Base-by-base conservation (phyloP, 768 basidiomycete genomes). In the Panus rudis region DNA sequence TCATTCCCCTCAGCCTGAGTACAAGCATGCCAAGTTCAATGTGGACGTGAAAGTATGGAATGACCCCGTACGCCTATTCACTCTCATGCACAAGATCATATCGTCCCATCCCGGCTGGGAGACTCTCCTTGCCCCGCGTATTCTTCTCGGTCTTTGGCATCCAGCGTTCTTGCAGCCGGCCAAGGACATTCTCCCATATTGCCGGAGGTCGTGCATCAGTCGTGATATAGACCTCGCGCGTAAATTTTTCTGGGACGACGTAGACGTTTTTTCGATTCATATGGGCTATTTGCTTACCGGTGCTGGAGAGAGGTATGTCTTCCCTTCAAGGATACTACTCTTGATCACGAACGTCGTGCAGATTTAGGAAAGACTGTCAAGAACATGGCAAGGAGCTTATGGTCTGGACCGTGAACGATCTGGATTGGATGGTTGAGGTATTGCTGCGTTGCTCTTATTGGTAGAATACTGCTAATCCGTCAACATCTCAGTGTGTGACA, bases 381-480 rank as follows among this genome's bases (percentile, higher is more conserved):
- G 68, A 58, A 12, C 79, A 78, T 1, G 84, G 84, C n/a, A 96
- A 96, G 73, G 73, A 73, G 52, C 53, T 98, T 43, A 84, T 93
- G 76, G 90, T 92, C 3, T 97, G 93, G 96, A 99, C 96, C 0
- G 94, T 98, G 21, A 99, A 99, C 57, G 74, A 82, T 34, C 80
- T 80, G 8, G 79, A 78, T 42, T 81, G 92, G 56, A 91, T 92
- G 89, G 85, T 89, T 75, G 88, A 92, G 78, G 87, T 81, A 23
- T 33, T 76, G 60, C 13, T 16, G 28, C 10, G 10, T 16, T 30
- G 10, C 28, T 16, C 28, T 16, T 30, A 10, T 16, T 10, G 16
- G 17, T 22, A 16, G n/a, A n/a, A n/a, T n/a, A n/a, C n/a, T n/a
- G n/a, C n/a, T n/a, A n/a, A n/a, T n/a, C n/a, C n/a, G n/a, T 78